Evolutionary conservation across 371 early-diverging fungal species (phyloP).

Genomic region (Cladochytrium tenue): DNA sequence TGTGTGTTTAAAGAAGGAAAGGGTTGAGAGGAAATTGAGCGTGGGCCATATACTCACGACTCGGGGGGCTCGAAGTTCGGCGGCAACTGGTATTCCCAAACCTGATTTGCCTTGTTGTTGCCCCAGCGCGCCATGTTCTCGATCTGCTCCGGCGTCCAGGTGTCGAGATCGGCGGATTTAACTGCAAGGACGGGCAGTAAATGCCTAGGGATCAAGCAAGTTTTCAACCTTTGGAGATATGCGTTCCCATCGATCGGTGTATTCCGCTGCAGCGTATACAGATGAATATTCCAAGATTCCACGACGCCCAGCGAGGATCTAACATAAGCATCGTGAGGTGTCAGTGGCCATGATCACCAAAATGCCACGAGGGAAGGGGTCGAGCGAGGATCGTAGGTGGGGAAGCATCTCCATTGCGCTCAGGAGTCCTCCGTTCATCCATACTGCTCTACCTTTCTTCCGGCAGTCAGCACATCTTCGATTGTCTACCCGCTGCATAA

Average conservation of each 20-base stretch:
- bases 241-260: slow-evolving; percentile 91
- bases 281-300: slow-evolving; percentile 88
- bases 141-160: slow-evolving; percentile 92
- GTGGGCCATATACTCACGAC: slow-evolving; percentile 41
- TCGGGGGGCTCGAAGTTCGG: slow-evolving; percentile 60
- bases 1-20: not conserved
- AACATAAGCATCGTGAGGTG: slow-evolving; percentile 5
- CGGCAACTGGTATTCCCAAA: slow-evolving; percentile 49
- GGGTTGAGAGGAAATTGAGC: not conserved
- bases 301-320: slow-evolving; percentile 96
- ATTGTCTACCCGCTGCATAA: slow-evolving; percentile 72
- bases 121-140: slow-evolving; percentile 85
- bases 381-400: not conserved
- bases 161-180: slow-evolving; percentile 87
- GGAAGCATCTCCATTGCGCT: too few species aligned
- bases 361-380: not conserved
- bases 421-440: too few species aligned
- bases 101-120: slow-evolving; percentile 77
- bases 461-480: slow-evolving; percentile 80
- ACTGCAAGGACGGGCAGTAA: slow-evolving; percentile 43
- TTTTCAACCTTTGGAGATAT: slow-evolving; percentile 81
- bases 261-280: slow-evolving; percentile 92
- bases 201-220: slow-evolving; percentile 3
- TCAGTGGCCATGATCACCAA: not conserved
- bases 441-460: slow-evolving; percentile 70